These are phyloP conservation scores for Capsicum rhomboideum DNA, from an alignment of 257 asterid species.

Conservation along the genomic window DNA sequence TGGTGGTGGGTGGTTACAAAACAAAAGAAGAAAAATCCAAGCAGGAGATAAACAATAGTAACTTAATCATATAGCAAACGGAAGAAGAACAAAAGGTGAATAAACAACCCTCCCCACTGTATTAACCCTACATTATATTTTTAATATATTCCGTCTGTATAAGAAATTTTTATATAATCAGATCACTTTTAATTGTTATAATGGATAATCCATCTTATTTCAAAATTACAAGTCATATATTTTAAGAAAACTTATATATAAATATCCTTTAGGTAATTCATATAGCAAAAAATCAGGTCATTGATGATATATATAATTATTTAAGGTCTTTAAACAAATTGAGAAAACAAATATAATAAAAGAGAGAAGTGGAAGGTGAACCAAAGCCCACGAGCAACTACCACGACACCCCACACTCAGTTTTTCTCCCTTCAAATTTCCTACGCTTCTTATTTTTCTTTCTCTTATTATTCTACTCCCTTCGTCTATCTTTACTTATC, in stretches of 20 bases:
- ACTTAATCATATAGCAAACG: background rate
- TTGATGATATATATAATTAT: background rate
- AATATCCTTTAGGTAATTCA: background rate
- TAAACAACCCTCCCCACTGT: background rate
- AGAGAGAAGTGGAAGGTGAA: slow-evolving; percentile 33
- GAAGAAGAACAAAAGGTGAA: background rate
- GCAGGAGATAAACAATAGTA: slow-evolving; percentile 29
- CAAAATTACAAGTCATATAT: background rate
- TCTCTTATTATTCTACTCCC: background rate
- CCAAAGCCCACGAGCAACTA: slow-evolving; percentile 55
- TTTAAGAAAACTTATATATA: background rate
- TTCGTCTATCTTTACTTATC: too few relatives aligned
- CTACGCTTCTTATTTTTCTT: slow-evolving; percentile 1
- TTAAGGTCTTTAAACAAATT: background rate
- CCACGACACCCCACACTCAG: slow-evolving; percentile 23
- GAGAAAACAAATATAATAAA: background rate
- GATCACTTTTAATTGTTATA: background rate
- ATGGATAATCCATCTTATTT: background rate
- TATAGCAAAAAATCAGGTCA: background rate
- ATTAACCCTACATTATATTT: background rate
- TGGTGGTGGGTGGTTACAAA: slow-evolving; percentile 22
- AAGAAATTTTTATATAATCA: background rate
- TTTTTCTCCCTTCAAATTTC: slow-evolving; percentile 21
- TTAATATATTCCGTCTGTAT: background rate
- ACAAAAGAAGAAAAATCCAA: slow-evolving; percentile 8